Percentiles rank a stretch among this genome's conserved stretches.
Conservation (phyloP, 495 filamentous ascomycete species). For the Daldinia grandis region DNA sequence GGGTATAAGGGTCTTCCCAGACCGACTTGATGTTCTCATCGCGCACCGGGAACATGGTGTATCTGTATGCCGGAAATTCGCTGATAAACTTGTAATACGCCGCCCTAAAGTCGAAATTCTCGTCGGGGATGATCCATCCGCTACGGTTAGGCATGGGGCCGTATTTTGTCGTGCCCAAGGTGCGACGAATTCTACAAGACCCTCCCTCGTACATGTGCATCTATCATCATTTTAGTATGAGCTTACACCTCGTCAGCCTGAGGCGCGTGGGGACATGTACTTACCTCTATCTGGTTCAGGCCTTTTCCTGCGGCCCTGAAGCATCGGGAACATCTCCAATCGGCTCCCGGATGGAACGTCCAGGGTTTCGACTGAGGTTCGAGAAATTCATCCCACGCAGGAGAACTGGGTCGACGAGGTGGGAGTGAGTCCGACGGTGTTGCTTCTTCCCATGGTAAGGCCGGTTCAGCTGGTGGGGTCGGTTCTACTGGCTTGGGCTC, state of each 20-base stretch:
- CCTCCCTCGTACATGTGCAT: conserved; percentile 8
- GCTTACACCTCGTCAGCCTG: background rate
- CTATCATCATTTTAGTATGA: conserved; percentile 10
- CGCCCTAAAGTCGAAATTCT: conserved; percentile 7
- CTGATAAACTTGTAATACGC: conserved; percentile 21
- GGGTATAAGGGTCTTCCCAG: background rate
- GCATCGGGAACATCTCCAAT: conserved; percentile 30
- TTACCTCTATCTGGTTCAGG: conserved; percentile 11
- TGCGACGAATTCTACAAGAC: conserved; percentile 27
- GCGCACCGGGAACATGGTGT: conserved; percentile 29
- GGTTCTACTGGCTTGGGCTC: background rate
- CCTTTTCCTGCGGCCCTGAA: conserved; percentile 19
- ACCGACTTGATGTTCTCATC: background rate
- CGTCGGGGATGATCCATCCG: conserved; percentile 17
- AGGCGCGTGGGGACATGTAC: background rate
- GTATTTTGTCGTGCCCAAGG: background rate
- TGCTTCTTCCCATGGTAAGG: conserved; percentile 6
- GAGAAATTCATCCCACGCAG: background rate
- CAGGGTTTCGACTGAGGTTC: background rate
- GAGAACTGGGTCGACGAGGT: conserved; percentile 5
- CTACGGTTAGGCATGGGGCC: conserved; percentile 22
- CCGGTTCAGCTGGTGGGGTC: background rate
- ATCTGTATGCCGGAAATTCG: conserved; percentile 13
- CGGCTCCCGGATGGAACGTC: background rate
- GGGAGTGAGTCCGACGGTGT: background rate